phyloP scores from a whole-genome alignment of 192 early-diverging fungal genomes.

The Entophlyctis luteolus region DNA sequence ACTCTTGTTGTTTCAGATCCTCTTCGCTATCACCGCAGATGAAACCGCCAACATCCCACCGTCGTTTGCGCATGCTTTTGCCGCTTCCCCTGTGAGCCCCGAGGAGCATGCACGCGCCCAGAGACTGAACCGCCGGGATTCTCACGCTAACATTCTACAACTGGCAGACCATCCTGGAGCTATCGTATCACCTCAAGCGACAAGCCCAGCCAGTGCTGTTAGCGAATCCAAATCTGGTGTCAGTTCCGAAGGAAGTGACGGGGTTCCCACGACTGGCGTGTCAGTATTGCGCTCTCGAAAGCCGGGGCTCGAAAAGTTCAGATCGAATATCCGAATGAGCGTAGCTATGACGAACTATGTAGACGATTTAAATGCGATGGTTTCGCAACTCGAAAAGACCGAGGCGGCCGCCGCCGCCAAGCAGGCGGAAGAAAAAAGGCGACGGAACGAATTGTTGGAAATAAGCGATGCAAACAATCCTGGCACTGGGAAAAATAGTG shows the following conservation, averaged over 20 bases:
- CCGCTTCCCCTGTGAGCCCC: not conserved
- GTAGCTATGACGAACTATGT: conserved; percentile 8
- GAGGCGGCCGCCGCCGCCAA: not conserved
- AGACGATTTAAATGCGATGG: conserved; percentile 13
- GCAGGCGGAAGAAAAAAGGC: no score
- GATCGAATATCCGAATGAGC: conserved; percentile 12
- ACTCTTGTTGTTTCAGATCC: conserved; percentile 6
- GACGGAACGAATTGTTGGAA: no score
- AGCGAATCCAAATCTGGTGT: no score
- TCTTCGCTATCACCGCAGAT: conserved; percentile 19
- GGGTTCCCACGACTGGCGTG: no score
- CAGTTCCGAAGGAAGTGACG: no score
- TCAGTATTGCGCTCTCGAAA: not conserved
- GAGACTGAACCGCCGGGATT: not conserved
- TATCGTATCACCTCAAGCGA: no score
- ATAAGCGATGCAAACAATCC: no score
- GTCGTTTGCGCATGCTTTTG: conserved; percentile 13
- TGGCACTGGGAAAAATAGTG: no score
- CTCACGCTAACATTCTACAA: not conserved
- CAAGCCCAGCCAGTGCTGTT: no score
- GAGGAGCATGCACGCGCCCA: not conserved
- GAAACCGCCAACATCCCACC: conserved; percentile 21
- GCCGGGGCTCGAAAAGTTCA: not conserved
- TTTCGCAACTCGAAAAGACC: conserved; percentile 1
- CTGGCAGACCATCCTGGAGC: no score